phyloP scores from a whole-genome alignment of 331 rosid genomes.

The Quercus phellos region DNA sequence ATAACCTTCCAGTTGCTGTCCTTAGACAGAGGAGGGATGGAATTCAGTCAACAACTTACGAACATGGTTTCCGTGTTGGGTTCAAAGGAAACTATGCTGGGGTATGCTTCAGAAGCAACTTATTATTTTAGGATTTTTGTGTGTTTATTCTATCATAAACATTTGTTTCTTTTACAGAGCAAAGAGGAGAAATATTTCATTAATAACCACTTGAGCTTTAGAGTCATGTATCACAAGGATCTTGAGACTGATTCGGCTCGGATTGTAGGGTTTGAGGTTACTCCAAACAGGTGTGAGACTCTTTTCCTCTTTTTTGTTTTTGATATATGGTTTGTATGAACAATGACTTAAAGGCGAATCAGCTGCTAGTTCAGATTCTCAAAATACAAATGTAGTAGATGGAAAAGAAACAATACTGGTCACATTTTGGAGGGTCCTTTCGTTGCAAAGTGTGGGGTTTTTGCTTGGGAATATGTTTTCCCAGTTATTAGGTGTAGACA shows the following conservation, averaged over 20 bases:
- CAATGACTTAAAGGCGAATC: neutral
- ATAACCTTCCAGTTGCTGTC: constrained; percentile 98
- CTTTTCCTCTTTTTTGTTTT: neutral
- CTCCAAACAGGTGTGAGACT: constrained; percentile 74
- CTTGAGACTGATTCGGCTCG: constrained; percentile 86
- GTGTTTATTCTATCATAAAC: constrained; percentile 3
- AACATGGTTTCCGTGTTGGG: constrained; percentile 95
- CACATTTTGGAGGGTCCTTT: neutral
- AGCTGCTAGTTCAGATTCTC: neutral
- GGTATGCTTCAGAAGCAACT: constrained; percentile 47
- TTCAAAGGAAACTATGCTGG: constrained; percentile 96
- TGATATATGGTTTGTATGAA: neutral
- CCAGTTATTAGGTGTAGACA: neutral
- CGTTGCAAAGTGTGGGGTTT: neutral
- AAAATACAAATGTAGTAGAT: neutral
- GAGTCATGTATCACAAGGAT: constrained; percentile 97
- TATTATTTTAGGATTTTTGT: constrained; percentile 16
- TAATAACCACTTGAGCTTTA: constrained; percentile 94
- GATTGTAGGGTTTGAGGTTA: constrained; percentile 96
- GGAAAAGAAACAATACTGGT: neutral
- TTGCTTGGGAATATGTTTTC: neutral
- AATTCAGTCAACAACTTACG: constrained; percentile 81
- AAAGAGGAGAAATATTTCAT: constrained; percentile 95
- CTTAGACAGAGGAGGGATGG: constrained; percentile 92
- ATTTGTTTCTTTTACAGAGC: constrained; percentile 50